Evolutionary conservation across 129 eudicot species (phyloP), one percentile per base, ranked within the genome.

Genomic region (Tagetes erecta): DNA sequence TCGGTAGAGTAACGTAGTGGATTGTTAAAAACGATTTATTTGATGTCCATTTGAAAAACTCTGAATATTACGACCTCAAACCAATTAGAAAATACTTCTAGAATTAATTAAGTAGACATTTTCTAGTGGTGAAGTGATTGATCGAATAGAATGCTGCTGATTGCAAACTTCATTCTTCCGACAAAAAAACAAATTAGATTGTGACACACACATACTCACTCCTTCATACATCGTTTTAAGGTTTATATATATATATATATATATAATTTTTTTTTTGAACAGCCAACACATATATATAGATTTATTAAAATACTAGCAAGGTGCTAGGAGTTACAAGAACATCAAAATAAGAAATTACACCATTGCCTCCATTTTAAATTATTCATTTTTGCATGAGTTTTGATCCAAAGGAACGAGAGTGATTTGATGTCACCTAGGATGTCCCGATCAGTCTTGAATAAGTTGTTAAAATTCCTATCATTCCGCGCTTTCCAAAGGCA

Each of bases 101-200:
- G 27, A 20, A 20, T 20, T 20, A 20, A 20, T 20, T 20, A 68
- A 49, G 53, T 14, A 14, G 64, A 56, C n/a, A 72, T 37, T 42
- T 57, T 58, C 10, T 30, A 65, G 65, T 64, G 72, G 0, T 75
- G 73, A 75, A 65, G 44, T 75, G 71, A 74, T 33, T 20, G 40
- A 49, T 64, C 52, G 3, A 63, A 64, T 35, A 38, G 9, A 39
- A 33, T 33, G 13, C 20, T 36, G 10, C 20, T 36, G 10, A 64
- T 9, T 45, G 42, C 33, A 72, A 72, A 53, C 38, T 75, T 12
- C 4, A 39, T 31, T 51, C 27, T 9, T 37, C 56, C 44, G 65
- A 65, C 73, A 65, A 75, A 65, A 51, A 12, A 7, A 6, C 30
- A 60, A 53, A 30, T 4, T 1, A 37, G 45, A 37, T 39, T 65